A percentile compares a stretch with the other conserved stretches of the same genome.
phyloP scores from a whole-genome alignment of 2,329 filamentous ascomycete species.

The Fusarium palustre region DNA sequence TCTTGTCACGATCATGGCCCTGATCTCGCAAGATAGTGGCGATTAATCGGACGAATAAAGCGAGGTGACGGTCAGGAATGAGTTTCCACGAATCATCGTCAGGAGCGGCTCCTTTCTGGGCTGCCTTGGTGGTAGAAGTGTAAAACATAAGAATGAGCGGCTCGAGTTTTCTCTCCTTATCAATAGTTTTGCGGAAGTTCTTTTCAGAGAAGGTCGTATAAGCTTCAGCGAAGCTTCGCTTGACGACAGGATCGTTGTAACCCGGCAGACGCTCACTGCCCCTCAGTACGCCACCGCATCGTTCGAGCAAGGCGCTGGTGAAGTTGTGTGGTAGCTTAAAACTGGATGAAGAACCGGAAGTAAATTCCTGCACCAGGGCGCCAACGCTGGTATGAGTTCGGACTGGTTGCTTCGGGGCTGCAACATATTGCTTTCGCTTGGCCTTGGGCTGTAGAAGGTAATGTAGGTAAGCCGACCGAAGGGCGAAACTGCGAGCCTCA shows the following conservation, averaged over 20 bases:
- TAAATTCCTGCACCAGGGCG: conserved; percentile 90
- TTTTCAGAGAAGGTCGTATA: conserved; percentile 93
- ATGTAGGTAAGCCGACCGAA: conserved; percentile 90
- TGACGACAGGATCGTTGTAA: conserved; percentile 90
- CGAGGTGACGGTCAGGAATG: conserved; percentile 93
- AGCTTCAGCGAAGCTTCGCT: conserved; percentile 93
- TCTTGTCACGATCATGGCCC: conserved; percentile 85
- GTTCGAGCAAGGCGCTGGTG: conserved; percentile 69
- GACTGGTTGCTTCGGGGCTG: conserved; percentile 70
- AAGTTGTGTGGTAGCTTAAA: conserved; percentile 70
- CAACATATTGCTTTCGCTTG: conserved; percentile 88
- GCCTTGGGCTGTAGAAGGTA: conserved; percentile 92
- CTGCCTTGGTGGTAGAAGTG: conserved; percentile 86
- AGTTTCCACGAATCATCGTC: conserved; percentile 92
- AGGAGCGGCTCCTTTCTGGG: conserved; percentile 78
- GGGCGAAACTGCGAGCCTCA: conserved; percentile 90
- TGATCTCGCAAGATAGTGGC: conserved; percentile 83
- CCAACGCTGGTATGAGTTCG: conserved; percentile 78
- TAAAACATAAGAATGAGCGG: conserved; percentile 96
- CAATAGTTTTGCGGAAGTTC: conserved; percentile 88
- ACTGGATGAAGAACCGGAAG: conserved; percentile 60
- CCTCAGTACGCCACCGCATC: conserved; percentile 82
- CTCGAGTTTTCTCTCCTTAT: conserved; percentile 93
- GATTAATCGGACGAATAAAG: conserved; percentile 90
- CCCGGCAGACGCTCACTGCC: conserved; percentile 87